Percentiles rank a stretch among this genome's conserved stretches.
phyloP scores from a whole-genome alignment of 495 filamentous ascomycete species.

The Cercophora sp. region DNA sequence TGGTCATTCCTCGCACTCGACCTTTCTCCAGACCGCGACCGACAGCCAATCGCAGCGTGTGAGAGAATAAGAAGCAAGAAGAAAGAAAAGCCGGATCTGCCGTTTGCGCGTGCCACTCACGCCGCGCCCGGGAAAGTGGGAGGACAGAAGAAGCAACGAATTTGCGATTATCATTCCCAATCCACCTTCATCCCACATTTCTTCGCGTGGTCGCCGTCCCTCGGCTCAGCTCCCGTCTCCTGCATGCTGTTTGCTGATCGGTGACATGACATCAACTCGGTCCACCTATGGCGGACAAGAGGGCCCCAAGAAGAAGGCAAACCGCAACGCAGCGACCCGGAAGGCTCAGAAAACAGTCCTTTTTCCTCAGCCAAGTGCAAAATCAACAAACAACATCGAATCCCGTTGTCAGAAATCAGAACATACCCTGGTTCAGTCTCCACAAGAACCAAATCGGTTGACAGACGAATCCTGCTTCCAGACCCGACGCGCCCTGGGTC shows the following conservation, averaged over 20 bases:
- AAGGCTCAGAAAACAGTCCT: too few species aligned
- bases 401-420: too few species aligned
- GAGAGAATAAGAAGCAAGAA: conserved; percentile 6
- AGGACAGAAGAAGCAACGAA: conserved; percentile 5
- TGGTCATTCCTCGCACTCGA: conserved; percentile 8
- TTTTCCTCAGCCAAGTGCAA: background rate
- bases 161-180: too few species aligned
- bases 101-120: conserved; percentile 3
- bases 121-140: conserved; percentile 1
- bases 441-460: too few species aligned
- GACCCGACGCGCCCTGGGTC: background rate
- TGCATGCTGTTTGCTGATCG: conserved; percentile 10
- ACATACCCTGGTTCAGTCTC: too few species aligned
- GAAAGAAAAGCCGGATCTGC: conserved; percentile 8
- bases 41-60: background rate
- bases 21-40: background rate
- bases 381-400: too few species aligned
- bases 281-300: conserved; percentile 11
- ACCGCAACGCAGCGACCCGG: too few species aligned
- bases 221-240: background rate
- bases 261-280: conserved; percentile 19
- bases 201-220: conserved; percentile 2
- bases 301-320: too few species aligned
- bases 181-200: background rate
- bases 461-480: background rate